A percentile compares a stretch with the other conserved stretches of the same genome.
Conservation (phyloP, 2,329 filamentous ascomycete genomes). For the Phaeosphaeriaceae sp. region DNA sequence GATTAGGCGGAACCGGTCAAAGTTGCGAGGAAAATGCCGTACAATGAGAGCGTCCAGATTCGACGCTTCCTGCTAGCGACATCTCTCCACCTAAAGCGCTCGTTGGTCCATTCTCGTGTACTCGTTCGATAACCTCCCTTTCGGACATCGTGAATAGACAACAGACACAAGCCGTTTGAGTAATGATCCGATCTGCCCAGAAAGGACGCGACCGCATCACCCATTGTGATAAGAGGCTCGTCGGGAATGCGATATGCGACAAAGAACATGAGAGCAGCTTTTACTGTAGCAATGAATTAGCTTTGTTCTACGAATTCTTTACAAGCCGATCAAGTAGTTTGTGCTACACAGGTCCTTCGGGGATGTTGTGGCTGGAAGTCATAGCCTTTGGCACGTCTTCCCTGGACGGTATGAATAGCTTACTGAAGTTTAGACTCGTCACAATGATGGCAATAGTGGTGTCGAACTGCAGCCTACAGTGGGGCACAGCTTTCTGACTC, state of each 20-base stretch:
- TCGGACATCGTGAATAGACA: slow-evolving; percentile 11
- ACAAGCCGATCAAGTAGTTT: neutral
- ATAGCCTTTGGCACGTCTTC: neutral
- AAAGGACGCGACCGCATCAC: slow-evolving; percentile 32
- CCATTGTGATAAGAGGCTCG: slow-evolving; percentile 30
- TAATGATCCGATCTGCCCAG: slow-evolving; percentile 15
- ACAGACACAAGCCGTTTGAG: slow-evolving; percentile 21
- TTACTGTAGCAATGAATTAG: slow-evolving; percentile 13
- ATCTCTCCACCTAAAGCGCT: slow-evolving; percentile 16
- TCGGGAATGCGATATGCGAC: slow-evolving; percentile 17
- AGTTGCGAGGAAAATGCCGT: neutral
- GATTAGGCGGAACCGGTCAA: neutral
- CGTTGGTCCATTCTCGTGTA: slow-evolving; percentile 13
- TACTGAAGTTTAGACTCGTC: slow-evolving; percentile 21
- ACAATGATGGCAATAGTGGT: slow-evolving; percentile 21
- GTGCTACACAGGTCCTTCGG: neutral
- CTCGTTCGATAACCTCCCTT: slow-evolving; percentile 7
- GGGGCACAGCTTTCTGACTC: slow-evolving; percentile 17
- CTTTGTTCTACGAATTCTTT: neutral
- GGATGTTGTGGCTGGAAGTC: neutral
- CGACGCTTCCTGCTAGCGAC: slow-evolving; percentile 18
- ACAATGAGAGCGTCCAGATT: slow-evolving; percentile 11
- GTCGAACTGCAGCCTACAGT: slow-evolving; percentile 29
- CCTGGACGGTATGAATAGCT: neutral
- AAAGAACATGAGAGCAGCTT: slow-evolving; percentile 26